Base-by-base conservation (phyloP, 345 rosid species). In the Populus ilicifolia region DNA sequence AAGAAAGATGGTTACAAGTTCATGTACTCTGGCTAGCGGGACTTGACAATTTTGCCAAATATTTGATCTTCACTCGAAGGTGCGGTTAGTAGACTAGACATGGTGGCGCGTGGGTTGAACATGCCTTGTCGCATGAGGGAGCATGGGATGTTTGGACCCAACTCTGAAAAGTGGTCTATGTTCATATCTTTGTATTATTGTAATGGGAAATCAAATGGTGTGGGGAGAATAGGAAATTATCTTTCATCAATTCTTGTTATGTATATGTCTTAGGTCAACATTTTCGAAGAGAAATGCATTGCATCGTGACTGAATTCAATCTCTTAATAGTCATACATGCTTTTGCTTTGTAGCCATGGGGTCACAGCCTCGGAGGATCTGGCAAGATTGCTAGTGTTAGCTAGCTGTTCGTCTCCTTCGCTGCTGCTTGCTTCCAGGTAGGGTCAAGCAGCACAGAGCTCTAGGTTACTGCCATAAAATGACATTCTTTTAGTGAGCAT, bases 31-130 rank as follows among this genome's bases (percentile, higher is more conserved):
- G 68, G 43, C 43, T 75, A 79, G 80, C 75, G 74, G 71, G 48
- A 36, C 25, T 56, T 29, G 20, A 6, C 36, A 5, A 44, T 67
- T 11, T 62, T 25, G 50, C 29, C 41, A 12, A 59, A 27, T 27
- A 6, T 25, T 7, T 10, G 23, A 71, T 63, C 73, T 72, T 61
- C 81, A 74, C 80, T 80, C 64, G 83, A 29, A 80, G 74, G 63
- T 69, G 81, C 63, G 25, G 77, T 75, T 67, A 21, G 56, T 20
- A 14, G 23, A 18, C 5, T n/a, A 18, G 39, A 56, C 18, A 54
- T 12, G 75, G 80, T 8, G 70, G 69, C 30, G 74, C 81, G 78
- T 79, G 56, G 17, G n/a, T 13, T 25, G 30, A 46, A 29, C 27
- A 33, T 33, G 2, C 50, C 27, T 23, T n/a, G 30, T 29, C 20